Base-by-base conservation (phyloP, 805 yeast species). In the Saitoella complicata region DNA sequence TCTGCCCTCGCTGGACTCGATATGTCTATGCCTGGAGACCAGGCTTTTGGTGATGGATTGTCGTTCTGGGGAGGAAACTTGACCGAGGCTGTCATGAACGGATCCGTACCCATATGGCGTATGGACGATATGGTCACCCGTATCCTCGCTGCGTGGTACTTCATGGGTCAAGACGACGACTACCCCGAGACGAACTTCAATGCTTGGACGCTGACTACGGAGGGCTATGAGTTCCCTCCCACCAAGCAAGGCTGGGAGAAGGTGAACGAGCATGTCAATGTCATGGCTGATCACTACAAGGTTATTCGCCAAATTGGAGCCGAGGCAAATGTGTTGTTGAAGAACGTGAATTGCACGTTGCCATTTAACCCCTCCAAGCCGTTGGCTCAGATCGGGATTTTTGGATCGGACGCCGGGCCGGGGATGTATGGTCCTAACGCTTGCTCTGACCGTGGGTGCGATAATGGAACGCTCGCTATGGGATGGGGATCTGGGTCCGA, bases 401-500 rank as follows among this genome's bases (percentile, higher is more conserved):
- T 75, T 1, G 80, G 80, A 0, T 50, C 63, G 5, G 77, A 73
- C 2, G 78, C 79, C 2, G 70, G 69, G 2, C 59, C 68, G 1
- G 71, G 68, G 48, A 66, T 73, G 0, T 59, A 64, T 39, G 81
- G 80, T 0, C 66, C 71, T 50, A 72, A 69, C 50, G 69, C 75
- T 45, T 53, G 48, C 33, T 68, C 64, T 46, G 79, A 75, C 53
- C 73, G 70, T 53, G 66, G 64, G 40, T 68, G 74, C 48, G 63
- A 64, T 7, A 67, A 70, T 46, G 83, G 82, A 2, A 68, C 73
- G 1, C 53, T 76, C 38, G 70, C 73, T 29, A 39, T 71, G 32
- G 81, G 81, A 9, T 73, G 81, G 77, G 83, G 82, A 0, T 75
- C 81, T 4, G 75, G 79, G 0, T 65, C 76, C 7, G 77, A 70